Evolutionary conservation across 148 eudicot genomes (phyloP), one percentile per base, ranked within the genome.

Genomic region (Polygonum maritimum): DNA sequence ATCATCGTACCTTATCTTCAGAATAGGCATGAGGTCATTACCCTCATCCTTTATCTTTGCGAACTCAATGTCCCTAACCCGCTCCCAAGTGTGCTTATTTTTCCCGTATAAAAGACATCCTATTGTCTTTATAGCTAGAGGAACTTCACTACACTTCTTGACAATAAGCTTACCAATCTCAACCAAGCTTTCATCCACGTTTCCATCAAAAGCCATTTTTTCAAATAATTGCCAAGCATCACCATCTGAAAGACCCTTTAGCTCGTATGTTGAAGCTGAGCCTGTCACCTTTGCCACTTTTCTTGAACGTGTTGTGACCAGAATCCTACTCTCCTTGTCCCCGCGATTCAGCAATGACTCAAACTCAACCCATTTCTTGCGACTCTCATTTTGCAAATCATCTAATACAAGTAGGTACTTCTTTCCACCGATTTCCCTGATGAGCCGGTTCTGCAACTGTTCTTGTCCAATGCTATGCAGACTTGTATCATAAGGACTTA

Each of bases 231-330:
- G 7, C 81, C 80, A 78, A 0, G 85, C 74, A 47, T 80, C 75
- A 1, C 54, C 76, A 0, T 75, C 77, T 1, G 85, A 73, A 5
- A 88, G 79, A 16, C 83, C 80, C 1, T 69, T 6, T 52, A 89
- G 47, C 22, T 76, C 65, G 18, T 80, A 71, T 0, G 19, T 8
- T 1, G 45, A 33, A 58, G 69, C 10, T 5, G 78, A 38, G 13
- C 84, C 87, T 0, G 80, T 73, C n/a, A 48, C 38, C 2, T 19
- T 41, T 22, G 86, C 82, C 10, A 75, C 77, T 13, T 4, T 19
- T 5, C n/a, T 74, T 2, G 83, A 81, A 2, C 88, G 85, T 0
- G 88, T 80, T 11, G 90, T 85, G 35, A 85, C 78, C 16, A 85
- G 0, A 73, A 87, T 75, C 63, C 74, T 76, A 49, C 87, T 83